Evolutionary conservation across 2,329 filamentous ascomycete genomes (phyloP).

Genomic region (Parasarocladium wereldwijsianum): DNA sequence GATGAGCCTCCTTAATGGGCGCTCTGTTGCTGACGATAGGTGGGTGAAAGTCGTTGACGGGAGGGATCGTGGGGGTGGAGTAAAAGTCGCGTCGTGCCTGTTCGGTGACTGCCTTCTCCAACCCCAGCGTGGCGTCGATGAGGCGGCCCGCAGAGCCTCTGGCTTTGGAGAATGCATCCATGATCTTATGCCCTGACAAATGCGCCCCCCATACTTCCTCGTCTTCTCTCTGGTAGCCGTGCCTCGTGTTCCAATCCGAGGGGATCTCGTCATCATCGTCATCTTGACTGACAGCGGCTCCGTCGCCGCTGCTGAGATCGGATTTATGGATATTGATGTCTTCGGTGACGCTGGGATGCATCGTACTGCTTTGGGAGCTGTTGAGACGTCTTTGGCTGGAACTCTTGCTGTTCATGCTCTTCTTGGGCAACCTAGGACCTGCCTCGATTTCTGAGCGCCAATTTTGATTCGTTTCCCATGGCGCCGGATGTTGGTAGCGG

Average conservation of each 20-base stretch:
- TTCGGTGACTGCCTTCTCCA: constrained; percentile 30
- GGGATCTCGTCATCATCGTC: constrained; percentile 20
- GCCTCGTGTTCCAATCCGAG: constrained; percentile 53
- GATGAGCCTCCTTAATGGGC: constrained; percentile 52
- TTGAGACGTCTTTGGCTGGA: constrained; percentile 45
- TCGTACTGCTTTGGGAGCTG: constrained; percentile 41
- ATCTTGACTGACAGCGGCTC: constrained; percentile 5
- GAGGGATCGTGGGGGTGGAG: constrained; percentile 46
- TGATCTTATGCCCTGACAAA: constrained; percentile 41
- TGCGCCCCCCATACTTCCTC: constrained; percentile 72
- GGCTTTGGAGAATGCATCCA: constrained; percentile 44
- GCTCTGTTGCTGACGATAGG: constrained; percentile 69
- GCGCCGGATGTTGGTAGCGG: constrained; percentile 63
- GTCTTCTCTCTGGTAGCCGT: constrained; percentile 73
- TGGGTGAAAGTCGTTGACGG: constrained; percentile 75
- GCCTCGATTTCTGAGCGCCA: constrained; percentile 79
- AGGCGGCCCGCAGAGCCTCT: constrained; percentile 38
- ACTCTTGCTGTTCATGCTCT: constrained; percentile 41
- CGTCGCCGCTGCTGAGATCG: constrained; percentile 13
- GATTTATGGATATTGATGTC: no score
- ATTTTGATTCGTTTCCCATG: constrained; percentile 76
- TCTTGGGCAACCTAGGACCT: constrained; percentile 60
- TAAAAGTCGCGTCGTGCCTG: constrained; percentile 46
- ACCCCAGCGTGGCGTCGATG: constrained; percentile 35
- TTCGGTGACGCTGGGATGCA: constrained; percentile 22